Evolutionary conservation across 768 basidiomycete genomes (phyloP).

Genomic region (Podaxis pistillaris): DNA sequence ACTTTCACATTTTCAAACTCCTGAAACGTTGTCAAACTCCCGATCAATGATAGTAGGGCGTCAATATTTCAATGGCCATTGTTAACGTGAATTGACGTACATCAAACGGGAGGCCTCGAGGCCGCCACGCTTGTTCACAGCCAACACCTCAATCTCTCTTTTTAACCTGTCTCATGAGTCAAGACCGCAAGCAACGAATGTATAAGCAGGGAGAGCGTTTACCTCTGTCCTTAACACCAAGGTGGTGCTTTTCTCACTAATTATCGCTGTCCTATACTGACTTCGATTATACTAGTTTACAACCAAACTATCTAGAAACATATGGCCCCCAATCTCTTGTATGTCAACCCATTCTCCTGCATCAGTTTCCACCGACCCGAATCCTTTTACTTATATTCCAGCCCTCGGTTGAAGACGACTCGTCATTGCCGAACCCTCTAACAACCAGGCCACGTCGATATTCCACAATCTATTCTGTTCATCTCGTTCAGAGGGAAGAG

Average conservation of each 20-base stretch:
- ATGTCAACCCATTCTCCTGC: no score
- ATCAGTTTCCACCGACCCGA: accelerated
- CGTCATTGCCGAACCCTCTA: no score
- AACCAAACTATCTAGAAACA: no score
- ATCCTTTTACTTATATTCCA: no score
- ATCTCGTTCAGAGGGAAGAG: no score
- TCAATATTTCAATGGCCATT: not conserved
- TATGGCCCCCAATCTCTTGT: no score
- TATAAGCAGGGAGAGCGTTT: no score
- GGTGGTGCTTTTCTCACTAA: not conserved
- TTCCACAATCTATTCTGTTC: not conserved
- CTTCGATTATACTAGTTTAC: not conserved
- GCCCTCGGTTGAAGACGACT: no score
- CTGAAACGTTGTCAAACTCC: no score
- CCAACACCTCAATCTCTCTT: not conserved
- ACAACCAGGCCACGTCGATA: not conserved
- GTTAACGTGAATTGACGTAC: not conserved
- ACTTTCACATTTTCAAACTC: no score
- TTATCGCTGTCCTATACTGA: not conserved
- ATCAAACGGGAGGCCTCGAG: not conserved
- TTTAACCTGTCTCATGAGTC: not conserved
- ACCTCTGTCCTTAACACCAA: not conserved
- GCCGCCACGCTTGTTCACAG: not conserved
- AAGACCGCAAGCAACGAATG: not conserved
- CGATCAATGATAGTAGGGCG: no score